Evolutionary conservation across 495 filamentous ascomycete species (phyloP).

Genomic region (Darksidea phi): DNA sequence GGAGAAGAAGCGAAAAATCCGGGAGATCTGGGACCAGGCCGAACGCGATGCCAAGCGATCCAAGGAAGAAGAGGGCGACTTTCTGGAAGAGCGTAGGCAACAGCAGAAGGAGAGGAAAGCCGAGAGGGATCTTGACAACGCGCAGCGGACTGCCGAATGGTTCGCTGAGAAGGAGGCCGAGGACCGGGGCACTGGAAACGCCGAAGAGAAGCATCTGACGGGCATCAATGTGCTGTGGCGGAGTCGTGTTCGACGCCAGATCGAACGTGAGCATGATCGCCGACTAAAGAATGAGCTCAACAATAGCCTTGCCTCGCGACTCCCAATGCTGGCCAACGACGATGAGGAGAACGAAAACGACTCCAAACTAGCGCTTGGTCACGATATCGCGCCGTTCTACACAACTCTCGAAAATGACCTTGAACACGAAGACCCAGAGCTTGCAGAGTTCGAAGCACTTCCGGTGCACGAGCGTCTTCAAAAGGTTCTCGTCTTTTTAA

Average conservation of each 20-base stretch:
- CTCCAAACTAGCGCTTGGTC: conserved; percentile 51
- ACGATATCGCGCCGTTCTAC: conserved; percentile 50
- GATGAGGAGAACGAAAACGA: conserved; percentile 57
- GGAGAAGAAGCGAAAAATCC: conserved; percentile 78
- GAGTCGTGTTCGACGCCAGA: conserved; percentile 64
- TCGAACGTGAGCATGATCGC: conserved; percentile 67
- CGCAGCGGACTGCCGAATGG: conserved; percentile 78
- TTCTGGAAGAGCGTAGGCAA: conserved; percentile 66
- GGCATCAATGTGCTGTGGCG: conserved; percentile 77
- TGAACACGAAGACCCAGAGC: conserved; percentile 78
- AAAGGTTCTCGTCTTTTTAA: conserved; percentile 64
- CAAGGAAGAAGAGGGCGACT: conserved; percentile 71
- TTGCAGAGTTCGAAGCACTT: conserved; percentile 79
- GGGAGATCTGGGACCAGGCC: conserved; percentile 51
- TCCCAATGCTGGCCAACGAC: conserved; percentile 53
- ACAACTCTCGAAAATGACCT: conserved; percentile 61
- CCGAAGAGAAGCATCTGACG: conserved; percentile 45
- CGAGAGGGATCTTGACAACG: conserved; percentile 67
- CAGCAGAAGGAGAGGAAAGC: conserved; percentile 69
- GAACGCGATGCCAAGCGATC: conserved; percentile 57
- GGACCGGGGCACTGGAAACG: background rate
- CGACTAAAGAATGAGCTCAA: conserved; percentile 65
- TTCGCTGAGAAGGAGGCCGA: conserved; percentile 57
- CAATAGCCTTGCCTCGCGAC: conserved; percentile 50
- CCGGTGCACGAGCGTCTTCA: conserved; percentile 61